Percentiles rank a stretch among this genome's conserved stretches.
Conservation (phyloP, 2,329 filamentous ascomycete species). For the Trichoderma lentiforme region DNA sequence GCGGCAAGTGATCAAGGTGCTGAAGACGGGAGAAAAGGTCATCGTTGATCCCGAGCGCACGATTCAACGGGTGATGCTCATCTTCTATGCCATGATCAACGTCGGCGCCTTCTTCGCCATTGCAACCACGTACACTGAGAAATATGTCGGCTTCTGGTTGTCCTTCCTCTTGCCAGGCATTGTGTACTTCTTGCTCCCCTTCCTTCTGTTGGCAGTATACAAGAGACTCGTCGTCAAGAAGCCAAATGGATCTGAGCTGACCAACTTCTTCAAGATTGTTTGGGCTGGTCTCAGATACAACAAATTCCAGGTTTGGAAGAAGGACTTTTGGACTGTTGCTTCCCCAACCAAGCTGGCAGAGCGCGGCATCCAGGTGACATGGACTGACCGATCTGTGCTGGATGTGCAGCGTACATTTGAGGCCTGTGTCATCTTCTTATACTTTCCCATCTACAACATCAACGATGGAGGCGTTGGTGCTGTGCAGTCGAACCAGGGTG, state of each 20-base stretch:
- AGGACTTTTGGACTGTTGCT: conserved; percentile 18
- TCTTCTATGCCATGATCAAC: conserved; percentile 19
- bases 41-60: conserved; percentile 19
- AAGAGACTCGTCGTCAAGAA: conserved; percentile 9
- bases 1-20: conserved; percentile 16
- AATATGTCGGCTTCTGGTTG: conserved; percentile 19
- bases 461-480: conserved; percentile 18
- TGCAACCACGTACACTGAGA: conserved; percentile 18
- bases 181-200: conserved; percentile 14
- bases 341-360: conserved; percentile 11
- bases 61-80: conserved; percentile 14
- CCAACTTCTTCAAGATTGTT: conserved; percentile 15
- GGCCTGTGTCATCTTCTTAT: conserved; percentile 18
- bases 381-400: conserved; percentile 15
- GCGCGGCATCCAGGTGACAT: background rate
- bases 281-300: conserved; percentile 10
- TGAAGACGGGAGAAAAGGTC: conserved; percentile 19
- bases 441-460: conserved; percentile 18
- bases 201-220: conserved; percentile 2
- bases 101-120: conserved; percentile 18
- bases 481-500: conserved; percentile 17
- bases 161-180: conserved; percentile 18
- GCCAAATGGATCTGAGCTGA: conserved; percentile 16
- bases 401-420: conserved; percentile 17
- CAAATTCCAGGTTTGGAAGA: conserved; percentile 12